phyloP scores from a whole-genome alignment of 805 yeast genomes.

The Ogataea methanolica region DNA sequence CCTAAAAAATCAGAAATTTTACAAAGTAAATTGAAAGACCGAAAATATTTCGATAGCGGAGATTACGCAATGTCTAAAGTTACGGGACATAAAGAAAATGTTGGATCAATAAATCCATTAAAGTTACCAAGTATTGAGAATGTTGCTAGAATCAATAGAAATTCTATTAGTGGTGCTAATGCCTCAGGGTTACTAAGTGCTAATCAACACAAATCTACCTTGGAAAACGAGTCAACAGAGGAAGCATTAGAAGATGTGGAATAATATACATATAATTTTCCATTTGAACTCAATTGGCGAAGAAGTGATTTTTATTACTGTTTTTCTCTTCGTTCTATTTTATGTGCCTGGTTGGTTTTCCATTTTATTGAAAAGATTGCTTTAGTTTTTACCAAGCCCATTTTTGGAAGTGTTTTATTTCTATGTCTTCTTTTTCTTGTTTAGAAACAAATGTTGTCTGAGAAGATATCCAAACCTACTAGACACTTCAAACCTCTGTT shows the following conservation, averaged over 20 bases:
- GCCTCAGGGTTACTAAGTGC: conserved; percentile 35
- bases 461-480: too few species aligned
- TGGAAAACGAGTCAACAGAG: conserved; percentile 49
- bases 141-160: conserved; percentile 56
- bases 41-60: conserved; percentile 91
- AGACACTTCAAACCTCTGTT: too few species aligned
- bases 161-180: conserved; percentile 47
- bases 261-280: not conserved
- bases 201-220: conserved; percentile 47
- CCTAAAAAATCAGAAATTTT: conserved; percentile 78
- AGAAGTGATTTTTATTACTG: not conserved
- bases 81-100: conserved; percentile 37
- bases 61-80: conserved; percentile 85
- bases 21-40: conserved; percentile 72
- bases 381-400: too few species aligned
- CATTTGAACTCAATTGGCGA: too few species aligned
- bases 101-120: conserved; percentile 31
- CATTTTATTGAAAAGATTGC: too few species aligned
- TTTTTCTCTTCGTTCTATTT: not conserved
- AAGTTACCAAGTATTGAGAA: conserved; percentile 53
- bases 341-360: too few species aligned
- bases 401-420: too few species aligned
- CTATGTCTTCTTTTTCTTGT: too few species aligned
- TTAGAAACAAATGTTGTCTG: too few species aligned
- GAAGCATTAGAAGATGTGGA: conserved; percentile 19